A percentile compares a stretch with the other conserved stretches of the same genome.
Conservation (phyloP, 345 rosid species). For the Dimocarpus longan region DNA sequence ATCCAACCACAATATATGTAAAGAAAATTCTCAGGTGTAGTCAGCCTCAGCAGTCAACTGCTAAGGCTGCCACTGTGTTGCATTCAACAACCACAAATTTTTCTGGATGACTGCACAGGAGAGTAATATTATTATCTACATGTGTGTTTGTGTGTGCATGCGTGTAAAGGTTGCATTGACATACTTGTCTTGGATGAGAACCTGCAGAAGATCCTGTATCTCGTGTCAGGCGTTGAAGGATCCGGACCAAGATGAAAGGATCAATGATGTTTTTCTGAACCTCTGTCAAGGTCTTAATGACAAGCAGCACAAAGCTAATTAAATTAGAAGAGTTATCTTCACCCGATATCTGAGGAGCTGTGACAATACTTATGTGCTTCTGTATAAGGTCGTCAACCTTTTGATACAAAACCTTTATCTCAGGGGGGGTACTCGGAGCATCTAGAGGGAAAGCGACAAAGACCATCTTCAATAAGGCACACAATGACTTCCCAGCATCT, state of each 20-base stretch:
- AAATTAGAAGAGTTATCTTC: conserved; percentile 81
- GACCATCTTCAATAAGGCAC: conserved; percentile 95
- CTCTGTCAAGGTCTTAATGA: conserved; percentile 89
- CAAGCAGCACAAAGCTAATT: conserved; percentile 86
- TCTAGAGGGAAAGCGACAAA: conserved; percentile 87
- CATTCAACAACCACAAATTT: background rate
- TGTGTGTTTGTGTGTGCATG: background rate
- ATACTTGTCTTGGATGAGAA: conserved; percentile 87
- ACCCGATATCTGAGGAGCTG: conserved; percentile 69
- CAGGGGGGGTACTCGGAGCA: conserved; percentile 62
- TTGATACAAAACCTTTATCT: conserved; percentile 76
- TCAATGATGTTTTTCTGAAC: conserved; percentile 79
- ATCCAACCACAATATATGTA: background rate
- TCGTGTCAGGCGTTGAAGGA: conserved; percentile 87
- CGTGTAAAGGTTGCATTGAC: conserved; percentile 17
- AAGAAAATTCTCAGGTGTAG: background rate
- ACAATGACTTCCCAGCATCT: conserved; percentile 94
- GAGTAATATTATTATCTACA: too few relatives aligned
- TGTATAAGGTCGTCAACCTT: conserved; percentile 90
- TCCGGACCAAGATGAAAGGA: conserved; percentile 71
- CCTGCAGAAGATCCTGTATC: conserved; percentile 88
- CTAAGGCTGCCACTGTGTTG: background rate
- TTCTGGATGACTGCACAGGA: background rate
- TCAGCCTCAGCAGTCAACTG: background rate
- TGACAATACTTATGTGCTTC: conserved; percentile 69